A percentile compares a stretch with the other conserved stretches of the same genome.
phyloP scores from a whole-genome alignment of 805 yeast species.

The Zygoascus biomembranicola region DNA sequence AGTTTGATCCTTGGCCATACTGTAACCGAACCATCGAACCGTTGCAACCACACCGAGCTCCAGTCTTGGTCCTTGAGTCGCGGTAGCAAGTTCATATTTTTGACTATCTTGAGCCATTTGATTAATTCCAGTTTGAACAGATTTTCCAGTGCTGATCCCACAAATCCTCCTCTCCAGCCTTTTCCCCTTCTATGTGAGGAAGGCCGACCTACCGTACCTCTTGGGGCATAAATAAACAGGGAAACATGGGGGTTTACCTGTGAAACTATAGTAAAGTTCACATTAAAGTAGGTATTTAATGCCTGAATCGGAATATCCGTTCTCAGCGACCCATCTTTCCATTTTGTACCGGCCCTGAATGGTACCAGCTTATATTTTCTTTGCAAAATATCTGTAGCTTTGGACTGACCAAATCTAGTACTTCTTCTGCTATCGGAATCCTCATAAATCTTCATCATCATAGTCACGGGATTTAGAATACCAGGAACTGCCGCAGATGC shows the following conservation, averaged over 20 bases:
- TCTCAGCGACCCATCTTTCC: constrained; percentile 72
- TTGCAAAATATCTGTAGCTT: not conserved
- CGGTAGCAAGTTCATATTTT: constrained; percentile 60
- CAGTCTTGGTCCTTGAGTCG: constrained; percentile 66
- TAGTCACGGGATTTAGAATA: constrained; percentile 66
- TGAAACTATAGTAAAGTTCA: constrained; percentile 65
- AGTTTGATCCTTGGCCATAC: constrained; percentile 62
- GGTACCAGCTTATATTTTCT: constrained; percentile 39
- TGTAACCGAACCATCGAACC: constrained; percentile 67
- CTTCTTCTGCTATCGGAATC: constrained; percentile 20
- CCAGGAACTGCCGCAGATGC: constrained; percentile 85
- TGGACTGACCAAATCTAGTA: not conserved
- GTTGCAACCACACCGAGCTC: constrained; percentile 69
- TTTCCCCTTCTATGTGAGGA: constrained; percentile 49
- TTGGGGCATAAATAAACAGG: constrained; percentile 66
- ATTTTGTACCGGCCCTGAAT: constrained; percentile 63
- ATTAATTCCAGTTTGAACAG: constrained; percentile 61
- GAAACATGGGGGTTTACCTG: constrained; percentile 81
- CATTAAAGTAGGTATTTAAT: constrained; percentile 65
- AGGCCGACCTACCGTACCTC: constrained; percentile 75
- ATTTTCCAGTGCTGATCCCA: constrained; percentile 65
- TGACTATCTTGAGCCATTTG: constrained; percentile 67
- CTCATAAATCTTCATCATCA: constrained; percentile 50
- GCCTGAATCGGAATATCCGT: constrained; percentile 75
- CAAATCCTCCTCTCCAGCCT: constrained; percentile 68